phyloP scores from a whole-genome alignment of 306 rosid species.

The Trifolium dubium region DNA sequence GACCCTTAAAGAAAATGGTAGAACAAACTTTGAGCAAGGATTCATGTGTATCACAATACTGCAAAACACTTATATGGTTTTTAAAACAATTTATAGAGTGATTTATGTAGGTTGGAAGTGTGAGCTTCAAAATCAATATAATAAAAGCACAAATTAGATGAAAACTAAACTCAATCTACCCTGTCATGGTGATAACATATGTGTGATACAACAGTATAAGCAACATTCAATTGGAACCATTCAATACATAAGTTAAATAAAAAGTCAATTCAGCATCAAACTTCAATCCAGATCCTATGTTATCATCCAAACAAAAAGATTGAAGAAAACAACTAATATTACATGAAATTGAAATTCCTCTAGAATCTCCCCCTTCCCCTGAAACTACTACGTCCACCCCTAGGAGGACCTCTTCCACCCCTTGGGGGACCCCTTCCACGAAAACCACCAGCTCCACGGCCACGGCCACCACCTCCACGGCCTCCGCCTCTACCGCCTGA shows the following conservation, averaged over 20 bases:
- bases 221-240: constrained; percentile 37
- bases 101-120: background rate
- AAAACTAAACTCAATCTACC: constrained; percentile 8
- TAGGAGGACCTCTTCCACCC: constrained; percentile 79
- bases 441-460: constrained; percentile 67
- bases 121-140: background rate
- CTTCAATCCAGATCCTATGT: constrained; percentile 24
- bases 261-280: constrained; percentile 33
- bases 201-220: background rate
- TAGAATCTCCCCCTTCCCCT: constrained; percentile 90
- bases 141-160: background rate
- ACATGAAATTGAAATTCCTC: constrained; percentile 39
- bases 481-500: constrained; percentile 64
- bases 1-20: too few relatives aligned
- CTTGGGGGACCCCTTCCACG: constrained; percentile 87
- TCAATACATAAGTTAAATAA: constrained; percentile 34
- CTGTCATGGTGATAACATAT: background rate
- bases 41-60: background rate
- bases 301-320: constrained; percentile 44
- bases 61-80: background rate
- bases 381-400: constrained; percentile 82
- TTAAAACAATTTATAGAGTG: background rate
- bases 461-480: constrained; percentile 50
- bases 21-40: background rate
- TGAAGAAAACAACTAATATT: constrained; percentile 28